These are phyloP conservation scores for Byssothecium circinans DNA, from an alignment of 2,329 filamentous ascomycete species.

Conservation along the genomic window DNA sequence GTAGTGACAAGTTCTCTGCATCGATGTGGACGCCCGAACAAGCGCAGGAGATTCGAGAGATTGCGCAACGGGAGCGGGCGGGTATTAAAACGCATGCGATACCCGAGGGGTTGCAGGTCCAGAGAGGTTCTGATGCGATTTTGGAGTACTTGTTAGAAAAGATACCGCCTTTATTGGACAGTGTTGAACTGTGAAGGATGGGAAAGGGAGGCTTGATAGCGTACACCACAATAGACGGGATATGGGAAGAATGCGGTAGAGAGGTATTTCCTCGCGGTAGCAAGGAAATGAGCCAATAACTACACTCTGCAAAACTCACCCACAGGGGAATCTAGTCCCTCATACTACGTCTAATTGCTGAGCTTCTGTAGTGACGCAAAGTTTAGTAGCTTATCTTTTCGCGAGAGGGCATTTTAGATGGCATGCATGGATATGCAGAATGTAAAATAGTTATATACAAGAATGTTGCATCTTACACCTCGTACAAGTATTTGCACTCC, in stretches of 20 bases:
- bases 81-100: constrained; percentile 56
- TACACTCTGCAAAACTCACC: too few species aligned
- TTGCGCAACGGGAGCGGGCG: constrained; percentile 50
- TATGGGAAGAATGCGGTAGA: too few species aligned
- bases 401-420: background rate
- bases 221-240: too few species aligned
- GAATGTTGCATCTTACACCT: background rate
- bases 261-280: too few species aligned
- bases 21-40: constrained; percentile 61
- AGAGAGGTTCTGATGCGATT: constrained; percentile 58
- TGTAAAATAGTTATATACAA: background rate
- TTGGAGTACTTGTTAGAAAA: constrained; percentile 55
- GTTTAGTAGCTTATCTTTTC: too few species aligned
- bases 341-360: background rate
- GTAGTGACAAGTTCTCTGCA: constrained; percentile 66
- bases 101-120: constrained; percentile 57
- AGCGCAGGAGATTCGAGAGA: constrained; percentile 48
- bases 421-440: background rate
- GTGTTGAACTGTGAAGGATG: constrained; percentile 2
- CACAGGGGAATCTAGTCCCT: too few species aligned
- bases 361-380: too few species aligned
- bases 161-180: constrained; percentile 38
- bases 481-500: constrained; percentile 30
- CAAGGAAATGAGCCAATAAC: too few species aligned
- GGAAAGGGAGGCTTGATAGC: too few species aligned